A percentile compares a stretch with the other conserved stretches of the same genome.
Conservation (phyloP, 139 green algal genomes). For the Trebouxia sp. region DNA sequence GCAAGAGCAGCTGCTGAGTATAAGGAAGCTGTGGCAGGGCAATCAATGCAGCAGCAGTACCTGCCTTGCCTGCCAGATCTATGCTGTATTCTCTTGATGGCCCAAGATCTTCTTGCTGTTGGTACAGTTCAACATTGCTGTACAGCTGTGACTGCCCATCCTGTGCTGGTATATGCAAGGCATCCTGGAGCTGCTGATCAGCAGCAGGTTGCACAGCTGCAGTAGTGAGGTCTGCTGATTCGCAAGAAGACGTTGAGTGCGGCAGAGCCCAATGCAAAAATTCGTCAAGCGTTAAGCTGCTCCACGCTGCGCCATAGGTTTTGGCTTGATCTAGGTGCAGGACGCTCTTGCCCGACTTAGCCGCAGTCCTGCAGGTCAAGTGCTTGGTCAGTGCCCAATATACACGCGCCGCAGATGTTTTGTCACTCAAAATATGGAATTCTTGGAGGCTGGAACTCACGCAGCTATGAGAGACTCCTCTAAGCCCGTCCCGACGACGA, state of each 20-base stretch:
- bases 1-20: not conserved
- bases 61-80: slow-evolving; percentile 18
- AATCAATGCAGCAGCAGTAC: slow-evolving; percentile 24
- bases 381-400: not conserved
- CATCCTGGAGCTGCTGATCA: no score
- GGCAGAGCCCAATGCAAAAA: not conserved
- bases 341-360: slow-evolving; percentile 71
- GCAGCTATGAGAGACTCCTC: slow-evolving; percentile 57
- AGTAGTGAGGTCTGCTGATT: not conserved
- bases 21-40: not conserved
- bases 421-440: no score
- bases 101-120: not conserved
- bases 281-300: slow-evolving; percentile 48
- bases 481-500: slow-evolving; percentile 58
- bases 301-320: slow-evolving; percentile 76
- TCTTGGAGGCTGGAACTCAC: slow-evolving; percentile 30
- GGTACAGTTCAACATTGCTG: not conserved
- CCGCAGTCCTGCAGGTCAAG: slow-evolving; percentile 50
- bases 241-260: not conserved
- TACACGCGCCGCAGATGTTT: no score
- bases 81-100: slow-evolving; percentile 11
- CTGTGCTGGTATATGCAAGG: not conserved
- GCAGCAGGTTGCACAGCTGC: not conserved
- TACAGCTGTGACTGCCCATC: not conserved
- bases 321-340: slow-evolving; percentile 78